These are phyloP conservation scores for Globisporangium parvum DNA, from an alignment of 352 stramenopile species.

Conservation along the genomic window DNA sequence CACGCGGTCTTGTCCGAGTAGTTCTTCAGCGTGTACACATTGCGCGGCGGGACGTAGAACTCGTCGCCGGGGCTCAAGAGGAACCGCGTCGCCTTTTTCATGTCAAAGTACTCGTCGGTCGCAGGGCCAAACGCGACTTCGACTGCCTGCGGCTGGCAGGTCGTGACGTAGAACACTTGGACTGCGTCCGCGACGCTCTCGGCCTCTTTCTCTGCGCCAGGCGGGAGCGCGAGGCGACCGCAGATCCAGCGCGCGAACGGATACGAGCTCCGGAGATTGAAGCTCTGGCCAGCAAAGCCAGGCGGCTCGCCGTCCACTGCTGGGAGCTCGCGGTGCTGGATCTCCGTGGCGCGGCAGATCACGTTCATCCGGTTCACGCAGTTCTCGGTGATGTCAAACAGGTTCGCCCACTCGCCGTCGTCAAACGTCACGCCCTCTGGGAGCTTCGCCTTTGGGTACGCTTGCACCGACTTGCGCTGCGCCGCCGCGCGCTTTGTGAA, in stretches of 20 bases:
- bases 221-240: slow-evolving; percentile 89
- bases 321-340: slow-evolving; percentile 68
- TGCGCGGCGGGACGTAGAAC: slow-evolving; percentile 95
- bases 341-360: slow-evolving; percentile 67
- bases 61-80: slow-evolving; percentile 92
- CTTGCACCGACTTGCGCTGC: slow-evolving; percentile 26
- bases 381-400: slow-evolving; percentile 53
- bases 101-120: slow-evolving; percentile 82
- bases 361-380: slow-evolving; percentile 76
- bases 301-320: slow-evolving; percentile 35
- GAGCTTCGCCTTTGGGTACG: slow-evolving; percentile 35
- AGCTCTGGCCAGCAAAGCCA: slow-evolving; percentile 83
- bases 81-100: slow-evolving; percentile 90
- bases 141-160: slow-evolving; percentile 77
- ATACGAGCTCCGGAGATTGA: slow-evolving; percentile 67
- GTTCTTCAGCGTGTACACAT: slow-evolving; percentile 96
- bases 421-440: slow-evolving; percentile 47
- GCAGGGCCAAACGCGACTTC: slow-evolving; percentile 69
- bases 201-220: slow-evolving; percentile 92
- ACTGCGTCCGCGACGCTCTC: slow-evolving; percentile 91
- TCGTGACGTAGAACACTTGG: slow-evolving; percentile 93
- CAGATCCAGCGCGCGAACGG: slow-evolving; percentile 86
- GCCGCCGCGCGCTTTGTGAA: slow-evolving; percentile 22
- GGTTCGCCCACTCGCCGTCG: slow-evolving; percentile 61
- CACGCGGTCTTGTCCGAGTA: slow-evolving; percentile 84